Evolutionary conservation across 495 filamentous ascomycete genomes (phyloP).

Genomic region (Podospora comata): DNA sequence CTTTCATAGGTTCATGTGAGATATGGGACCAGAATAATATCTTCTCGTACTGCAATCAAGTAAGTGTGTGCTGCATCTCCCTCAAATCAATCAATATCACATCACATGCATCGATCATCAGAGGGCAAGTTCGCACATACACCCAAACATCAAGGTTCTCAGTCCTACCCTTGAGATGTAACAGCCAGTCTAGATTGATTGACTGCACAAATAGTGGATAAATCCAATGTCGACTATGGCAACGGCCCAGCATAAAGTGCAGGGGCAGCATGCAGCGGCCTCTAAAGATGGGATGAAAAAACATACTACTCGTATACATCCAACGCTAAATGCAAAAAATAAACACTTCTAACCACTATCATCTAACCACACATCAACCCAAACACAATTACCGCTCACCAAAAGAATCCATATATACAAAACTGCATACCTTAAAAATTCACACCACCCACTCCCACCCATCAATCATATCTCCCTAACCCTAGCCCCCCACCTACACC

Average conservation of each 20-base stretch:
- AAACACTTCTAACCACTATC: background rate
- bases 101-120: constrained; percentile 1
- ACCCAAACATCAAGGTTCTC: background rate
- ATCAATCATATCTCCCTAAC: background rate
- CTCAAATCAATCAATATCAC: background rate
- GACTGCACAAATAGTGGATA: background rate
- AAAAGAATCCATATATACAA: background rate
- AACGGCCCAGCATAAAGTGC: background rate
- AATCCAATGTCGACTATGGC: background rate
- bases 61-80: too few species aligned
- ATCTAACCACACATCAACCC: background rate
- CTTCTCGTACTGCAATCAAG: too few species aligned
- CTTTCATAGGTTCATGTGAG: too few species aligned
- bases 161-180: background rate
- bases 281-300: background rate
- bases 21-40: too few species aligned
- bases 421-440: background rate
- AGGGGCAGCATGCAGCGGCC: background rate
- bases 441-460: background rate
- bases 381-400: background rate
- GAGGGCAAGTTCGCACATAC: background rate
- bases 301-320: background rate
- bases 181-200: too few species aligned
- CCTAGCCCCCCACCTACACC: background rate
- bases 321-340: background rate